phyloP scores from a whole-genome alignment of 805 yeast species.

The Wickerhamiella galacta region DNA sequence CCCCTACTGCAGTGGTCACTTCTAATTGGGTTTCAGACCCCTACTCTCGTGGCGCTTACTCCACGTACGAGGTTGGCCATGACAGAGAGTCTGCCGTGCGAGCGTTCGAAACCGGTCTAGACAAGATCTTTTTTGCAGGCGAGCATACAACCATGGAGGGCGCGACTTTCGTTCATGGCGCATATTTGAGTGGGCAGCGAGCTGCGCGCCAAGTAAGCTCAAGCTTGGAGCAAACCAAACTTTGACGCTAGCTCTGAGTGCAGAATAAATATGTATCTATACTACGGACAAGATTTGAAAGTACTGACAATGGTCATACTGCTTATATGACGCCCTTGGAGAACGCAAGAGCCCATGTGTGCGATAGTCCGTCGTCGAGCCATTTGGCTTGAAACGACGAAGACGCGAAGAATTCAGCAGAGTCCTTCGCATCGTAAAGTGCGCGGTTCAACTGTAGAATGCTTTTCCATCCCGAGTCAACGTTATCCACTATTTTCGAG shows the following conservation, averaged over 20 bases:
- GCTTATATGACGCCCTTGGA: slow-evolving; percentile 24
- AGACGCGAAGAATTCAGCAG: slow-evolving; percentile 43
- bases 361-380: slow-evolving; percentile 66
- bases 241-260: no score
- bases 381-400: slow-evolving; percentile 32
- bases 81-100: slow-evolving; percentile 48
- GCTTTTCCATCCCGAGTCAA: slow-evolving; percentile 51
- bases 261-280: not conserved
- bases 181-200: slow-evolving; percentile 57
- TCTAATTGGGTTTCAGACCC: slow-evolving; percentile 58
- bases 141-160: slow-evolving; percentile 76
- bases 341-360: slow-evolving; percentile 68
- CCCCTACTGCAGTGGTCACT: slow-evolving; percentile 33
- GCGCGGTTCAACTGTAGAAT: slow-evolving; percentile 54
- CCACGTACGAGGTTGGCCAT: slow-evolving; percentile 49
- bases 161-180: slow-evolving; percentile 82
- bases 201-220: slow-evolving; percentile 23
- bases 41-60: slow-evolving; percentile 56
- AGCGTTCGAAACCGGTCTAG: slow-evolving; percentile 41
- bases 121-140: slow-evolving; percentile 62
- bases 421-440: slow-evolving; percentile 41
- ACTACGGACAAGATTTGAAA: not conserved
- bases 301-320: no score
- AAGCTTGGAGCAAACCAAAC: not conserved
- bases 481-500: slow-evolving; percentile 24